Evolutionary conservation across 805 yeast genomes (phyloP), one percentile per base, ranked within the genome.

Genomic region (Saturnispora kantuleensis): DNA sequence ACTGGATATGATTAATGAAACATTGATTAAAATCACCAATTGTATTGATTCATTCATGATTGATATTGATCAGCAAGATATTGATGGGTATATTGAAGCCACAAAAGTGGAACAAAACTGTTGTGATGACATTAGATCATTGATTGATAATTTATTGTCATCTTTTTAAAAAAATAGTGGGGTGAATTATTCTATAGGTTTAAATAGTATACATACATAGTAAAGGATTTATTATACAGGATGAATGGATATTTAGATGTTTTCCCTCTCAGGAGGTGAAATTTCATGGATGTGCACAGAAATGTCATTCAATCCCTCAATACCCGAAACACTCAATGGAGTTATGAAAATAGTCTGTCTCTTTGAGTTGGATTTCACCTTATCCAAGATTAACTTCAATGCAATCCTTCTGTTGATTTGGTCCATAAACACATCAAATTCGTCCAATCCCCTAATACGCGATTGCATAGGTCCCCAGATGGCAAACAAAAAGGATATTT

Each of bases 341-440:
- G 98, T 90, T 38, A 90, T 90, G 52, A 90, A 86, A 6, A 90
- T 81, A 1, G 95, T 83, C 63, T 90, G 98, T 0, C 89, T 78
- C 49, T 78, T 73, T 0, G 81, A 73, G 46, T 77, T 74, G 39
- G 71, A 71, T 7, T 78, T 64, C 29, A 89, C 73, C 51, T 86
- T 84, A 21, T 74, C 73, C 39, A 88, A 67, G 58, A 93, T 79
- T 50, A 89, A 64, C 39, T 76, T 71, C 58, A 93, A 77, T 48
- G 95, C 87, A 42, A 84, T 75, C 38, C 81, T 73, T 52, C 98
- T 73, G 58, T 89, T 88, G 13, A 87, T 85, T 40, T 87, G 86
- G 62, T 93, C 99, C 98, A 93, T 93, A 56, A 81, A 93, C 16
- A 93, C 98, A 64, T 93, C 99, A 60, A 84, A 93, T 62, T 93